Percentiles rank a stretch among this genome's conserved stretches.
Conservation (phyloP, 768 basidiomycete species). For the Tulasnella sp. region DNA sequence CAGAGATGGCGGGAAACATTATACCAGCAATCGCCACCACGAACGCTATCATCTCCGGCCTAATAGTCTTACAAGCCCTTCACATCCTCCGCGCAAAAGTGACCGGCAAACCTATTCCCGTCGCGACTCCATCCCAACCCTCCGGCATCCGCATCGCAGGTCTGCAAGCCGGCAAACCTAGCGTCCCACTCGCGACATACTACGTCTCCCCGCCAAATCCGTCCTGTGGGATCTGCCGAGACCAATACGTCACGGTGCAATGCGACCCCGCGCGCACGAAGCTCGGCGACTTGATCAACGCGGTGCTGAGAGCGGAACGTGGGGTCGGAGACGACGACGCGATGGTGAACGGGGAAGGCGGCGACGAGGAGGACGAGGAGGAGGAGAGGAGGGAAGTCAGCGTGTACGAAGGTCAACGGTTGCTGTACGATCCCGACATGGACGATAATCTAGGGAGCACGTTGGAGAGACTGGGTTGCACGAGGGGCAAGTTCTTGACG, state of each 20-base stretch:
- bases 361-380: conserved; percentile 29
- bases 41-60: conserved; percentile 91
- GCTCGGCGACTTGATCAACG: conserved; percentile 60
- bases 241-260: conserved; percentile 61
- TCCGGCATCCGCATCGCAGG: conserved; percentile 50
- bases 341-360: conserved; percentile 28
- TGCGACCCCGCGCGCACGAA: conserved; percentile 63
- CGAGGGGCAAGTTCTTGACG: conserved; percentile 73
- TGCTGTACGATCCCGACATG: conserved; percentile 89
- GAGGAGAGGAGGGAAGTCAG: conserved; percentile 49
- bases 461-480: conserved; percentile 68
- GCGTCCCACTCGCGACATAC: conserved; percentile 65
- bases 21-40: conserved; percentile 99
- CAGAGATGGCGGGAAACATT: conserved; percentile 99
- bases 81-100: conserved; percentile 52
- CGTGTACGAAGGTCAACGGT: conserved; percentile 75
- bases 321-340: conserved; percentile 26
- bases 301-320: conserved; percentile 40
- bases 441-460: conserved; percentile 78
- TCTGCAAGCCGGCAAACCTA: conserved; percentile 55
- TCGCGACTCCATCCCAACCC: background rate
- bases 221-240: conserved; percentile 74
- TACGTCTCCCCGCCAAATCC: conserved; percentile 58
- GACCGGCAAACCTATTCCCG: background rate
- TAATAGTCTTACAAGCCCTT: conserved; percentile 87